Conservation (phyloP, 2,329 filamentous ascomycete genomes). For the Neofusicoccum kwambonambiense region DNA sequence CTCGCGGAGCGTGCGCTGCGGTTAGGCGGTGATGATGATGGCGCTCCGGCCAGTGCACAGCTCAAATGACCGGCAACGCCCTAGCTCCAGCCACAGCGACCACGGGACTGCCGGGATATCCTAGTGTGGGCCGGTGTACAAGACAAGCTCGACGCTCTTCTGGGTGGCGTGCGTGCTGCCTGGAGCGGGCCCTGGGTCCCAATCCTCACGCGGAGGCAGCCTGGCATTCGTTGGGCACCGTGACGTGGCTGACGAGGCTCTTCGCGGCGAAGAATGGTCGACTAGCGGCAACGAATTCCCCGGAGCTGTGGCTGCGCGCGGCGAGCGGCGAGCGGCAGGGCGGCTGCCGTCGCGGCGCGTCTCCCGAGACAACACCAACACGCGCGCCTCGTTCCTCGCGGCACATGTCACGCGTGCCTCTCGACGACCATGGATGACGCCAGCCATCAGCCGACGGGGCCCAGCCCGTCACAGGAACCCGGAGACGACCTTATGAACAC, state of each 20-base stretch:
- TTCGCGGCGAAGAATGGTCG: not conserved
- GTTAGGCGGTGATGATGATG: conserved; percentile 18
- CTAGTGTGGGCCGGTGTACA: not conserved
- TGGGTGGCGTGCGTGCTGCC: not conserved
- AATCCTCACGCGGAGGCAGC: not conserved
- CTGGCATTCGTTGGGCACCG: not conserved
- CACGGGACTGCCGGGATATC: not conserved
- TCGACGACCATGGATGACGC: conserved; percentile 15
- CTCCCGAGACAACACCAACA: conserved; percentile 17
- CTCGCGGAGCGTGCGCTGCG: conserved; percentile 1
- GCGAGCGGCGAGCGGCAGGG: too few relatives aligned
- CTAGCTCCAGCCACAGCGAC: conserved; percentile 7
- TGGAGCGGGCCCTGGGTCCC: not conserved
- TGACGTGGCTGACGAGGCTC: not conserved
- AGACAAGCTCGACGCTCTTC: not conserved
- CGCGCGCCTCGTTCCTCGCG: conserved; percentile 1
- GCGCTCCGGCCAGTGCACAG: conserved; percentile 25
- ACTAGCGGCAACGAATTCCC: not conserved
- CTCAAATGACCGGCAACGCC: conserved; percentile 16
- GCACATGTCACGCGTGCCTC: conserved; percentile 14
- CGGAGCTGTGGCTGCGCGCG: not conserved
- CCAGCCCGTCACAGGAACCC: not conserved
- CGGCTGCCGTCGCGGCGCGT: not conserved
- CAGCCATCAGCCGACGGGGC: not conserved
- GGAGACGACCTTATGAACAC: conserved; percentile 43